Evolutionary conservation across 129 eudicot species (phyloP), one percentile per base, ranked within the genome.

Genomic region (Artemisia argyi): DNA sequence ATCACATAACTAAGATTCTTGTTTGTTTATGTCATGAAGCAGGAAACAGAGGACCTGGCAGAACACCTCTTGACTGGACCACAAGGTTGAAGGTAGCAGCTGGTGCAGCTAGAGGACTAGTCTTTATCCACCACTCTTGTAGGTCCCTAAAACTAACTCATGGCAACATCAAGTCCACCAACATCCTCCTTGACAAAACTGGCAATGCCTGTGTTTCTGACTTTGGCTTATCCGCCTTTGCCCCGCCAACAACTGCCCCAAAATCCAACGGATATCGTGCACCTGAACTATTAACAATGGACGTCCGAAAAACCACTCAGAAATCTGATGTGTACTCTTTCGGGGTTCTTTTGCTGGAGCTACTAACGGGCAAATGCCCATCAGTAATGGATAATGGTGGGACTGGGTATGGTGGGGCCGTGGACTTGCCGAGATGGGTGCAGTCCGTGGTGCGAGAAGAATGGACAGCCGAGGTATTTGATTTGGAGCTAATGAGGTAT

Each of bases 41-140:
- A 86, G 91, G 85, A 26, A 86, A 86, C 59, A 81, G 91, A 32
- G 88, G 91, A 61, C 88, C 91, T 9, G 87, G 91, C 56, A 80
- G 88, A 68, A 80, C 86, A 65, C 86, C 91, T 24, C 61, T 86
- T 65, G 91, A 83, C 66, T 86, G 91, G 91, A 80, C 79, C 68
- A 86, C 84, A 75, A 86, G 91, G 83, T 68, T 86, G 39, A 86
- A 71, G 63, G 55, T 83, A 15, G 88, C 88, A n/a, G 79, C 78
- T 68, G 88, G 82, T 59, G 78, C 88, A 73, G 88, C 91, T 65
- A 59, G 69, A 68, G 91, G 88, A 1, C 74, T 86, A 57, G 82
- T 81, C 71, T 86, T 86, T 46, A 77, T 86, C 39, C 91, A 86
- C 68, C 76, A 80, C 57, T 73, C 30, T 22, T 20, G 51, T 42